A percentile compares a stretch with the other conserved stretches of the same genome.
phyloP scores from a whole-genome alignment of 495 filamentous ascomycete genomes.

The Neurospora tetrasperma region DNA sequence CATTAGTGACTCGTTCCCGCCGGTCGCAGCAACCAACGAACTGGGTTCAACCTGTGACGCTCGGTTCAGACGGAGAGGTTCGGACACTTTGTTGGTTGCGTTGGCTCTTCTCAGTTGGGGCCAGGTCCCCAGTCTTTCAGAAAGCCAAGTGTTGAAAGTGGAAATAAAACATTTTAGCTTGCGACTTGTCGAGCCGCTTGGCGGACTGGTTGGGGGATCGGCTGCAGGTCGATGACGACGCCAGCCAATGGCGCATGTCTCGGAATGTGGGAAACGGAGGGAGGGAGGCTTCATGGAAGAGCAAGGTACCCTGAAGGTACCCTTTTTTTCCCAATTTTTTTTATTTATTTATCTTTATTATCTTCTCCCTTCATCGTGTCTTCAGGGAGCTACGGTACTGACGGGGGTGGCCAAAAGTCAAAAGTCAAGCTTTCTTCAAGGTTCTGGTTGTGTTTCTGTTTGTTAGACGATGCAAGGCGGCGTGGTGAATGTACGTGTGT shows the following conservation, averaged over 20 bases:
- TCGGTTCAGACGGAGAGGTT: not conserved
- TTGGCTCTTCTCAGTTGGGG: not conserved
- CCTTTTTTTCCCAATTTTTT: not conserved
- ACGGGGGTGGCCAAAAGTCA: not conserved
- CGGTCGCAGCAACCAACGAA: too few species aligned
- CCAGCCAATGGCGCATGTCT: constrained; percentile 24
- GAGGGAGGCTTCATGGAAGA: not conserved
- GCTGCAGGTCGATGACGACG: constrained; percentile 30
- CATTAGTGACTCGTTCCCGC: too few species aligned
- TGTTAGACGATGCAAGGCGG: not conserved
- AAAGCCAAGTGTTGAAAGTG: constrained; percentile 14
- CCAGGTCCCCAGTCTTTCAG: not conserved
- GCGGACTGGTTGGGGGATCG: constrained; percentile 21
- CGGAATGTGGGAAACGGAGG: constrained; percentile 23
- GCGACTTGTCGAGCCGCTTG: constrained; percentile 9
- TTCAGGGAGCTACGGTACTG: too few species aligned
- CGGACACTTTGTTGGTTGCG: not conserved
- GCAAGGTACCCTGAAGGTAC: not conserved
- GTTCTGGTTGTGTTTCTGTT: not conserved
- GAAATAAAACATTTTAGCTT: constrained; percentile 17
- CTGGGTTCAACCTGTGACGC: too few species aligned
- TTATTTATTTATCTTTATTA: too few species aligned
- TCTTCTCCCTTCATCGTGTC: too few species aligned
- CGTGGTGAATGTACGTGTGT: not conserved
- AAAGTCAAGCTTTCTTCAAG: not conserved